Evolutionary conservation across 139 green algal species (phyloP).

Genomic region (Mychonastes homosphaera): DNA sequence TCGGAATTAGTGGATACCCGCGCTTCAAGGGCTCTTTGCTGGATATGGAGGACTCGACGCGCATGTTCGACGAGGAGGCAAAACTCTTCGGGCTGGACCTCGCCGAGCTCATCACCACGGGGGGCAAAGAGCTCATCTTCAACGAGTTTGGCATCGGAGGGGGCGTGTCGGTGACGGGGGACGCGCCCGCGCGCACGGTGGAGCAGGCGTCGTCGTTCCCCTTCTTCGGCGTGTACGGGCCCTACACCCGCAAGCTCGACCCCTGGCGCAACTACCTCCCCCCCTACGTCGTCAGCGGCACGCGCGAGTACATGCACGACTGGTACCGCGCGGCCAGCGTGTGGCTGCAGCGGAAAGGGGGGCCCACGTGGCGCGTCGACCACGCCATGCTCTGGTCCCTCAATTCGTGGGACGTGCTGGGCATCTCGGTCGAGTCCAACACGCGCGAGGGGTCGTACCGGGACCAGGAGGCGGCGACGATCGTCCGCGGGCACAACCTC

Average conservation of each 20-base stretch:
- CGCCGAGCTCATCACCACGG: conserved; percentile 1
- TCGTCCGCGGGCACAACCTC: conserved; percentile 33
- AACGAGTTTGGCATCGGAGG: conserved; percentile 45
- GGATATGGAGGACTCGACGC: conserved; percentile 17
- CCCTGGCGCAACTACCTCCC: conserved; percentile 14
- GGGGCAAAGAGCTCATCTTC: conserved; percentile 18
- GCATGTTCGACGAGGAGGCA: conserved; percentile 15
- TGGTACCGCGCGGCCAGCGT: conserved; percentile 19
- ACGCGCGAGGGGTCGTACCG: conserved; percentile 29
- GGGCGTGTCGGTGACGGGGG: conserved; percentile 15
- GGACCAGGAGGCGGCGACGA: conserved; percentile 7
- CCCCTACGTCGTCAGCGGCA: background rate
- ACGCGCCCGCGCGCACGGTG: conserved; percentile 20
- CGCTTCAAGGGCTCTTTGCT: conserved; percentile 7
- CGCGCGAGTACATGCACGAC: background rate
- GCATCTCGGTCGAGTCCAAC: conserved; percentile 30
- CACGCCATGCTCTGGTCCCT: conserved; percentile 34
- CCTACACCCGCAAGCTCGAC: conserved; percentile 19
- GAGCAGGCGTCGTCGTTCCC: conserved; percentile 8
- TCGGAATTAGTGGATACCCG: conserved; percentile 31
- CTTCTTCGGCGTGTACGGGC: conserved; percentile 34
- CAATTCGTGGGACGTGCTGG: conserved; percentile 31
- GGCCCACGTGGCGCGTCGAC: conserved; percentile 25
- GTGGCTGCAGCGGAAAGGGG: conserved; percentile 23
- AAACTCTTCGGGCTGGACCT: conserved; percentile 18